These are phyloP conservation scores for Cryptococcus deneoformans DNA, from an alignment of 1,284 basidiomycete genomes.

Conservation along the genomic window DNA sequence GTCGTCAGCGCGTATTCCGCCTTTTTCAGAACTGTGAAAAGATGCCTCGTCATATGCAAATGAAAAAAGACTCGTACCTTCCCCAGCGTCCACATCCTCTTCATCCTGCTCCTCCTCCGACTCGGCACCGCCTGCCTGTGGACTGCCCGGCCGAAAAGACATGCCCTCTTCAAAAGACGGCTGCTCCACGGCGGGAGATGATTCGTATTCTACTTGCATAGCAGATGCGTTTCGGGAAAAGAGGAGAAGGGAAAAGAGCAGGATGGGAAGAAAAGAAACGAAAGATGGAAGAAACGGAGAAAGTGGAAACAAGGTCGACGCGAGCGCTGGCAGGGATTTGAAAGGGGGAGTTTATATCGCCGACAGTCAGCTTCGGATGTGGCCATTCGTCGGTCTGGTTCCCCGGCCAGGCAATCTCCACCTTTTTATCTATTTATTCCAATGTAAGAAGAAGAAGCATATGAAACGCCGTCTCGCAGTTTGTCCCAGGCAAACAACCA, in stretches of 20 bases:
- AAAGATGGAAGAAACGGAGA: background rate
- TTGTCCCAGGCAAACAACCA: no score
- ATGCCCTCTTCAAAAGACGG: conserved; percentile 1
- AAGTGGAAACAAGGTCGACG: no score
- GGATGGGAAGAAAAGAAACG: background rate
- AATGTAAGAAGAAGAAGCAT: no score
- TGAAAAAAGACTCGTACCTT: background rate
- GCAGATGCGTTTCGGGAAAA: background rate
- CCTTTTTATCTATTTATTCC: no score
- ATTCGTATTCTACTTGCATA: conserved; percentile 29
- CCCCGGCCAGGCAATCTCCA: no score
- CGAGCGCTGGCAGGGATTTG: no score
- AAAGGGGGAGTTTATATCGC: no score
- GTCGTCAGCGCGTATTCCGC: background rate
- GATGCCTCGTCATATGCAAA: background rate
- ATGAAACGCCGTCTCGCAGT: no score
- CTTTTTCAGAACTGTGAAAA: background rate
- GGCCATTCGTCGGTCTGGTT: no score
- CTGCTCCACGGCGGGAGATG: conserved; percentile 3
- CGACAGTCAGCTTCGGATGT: no score
- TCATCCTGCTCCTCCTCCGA: conserved; percentile 12
- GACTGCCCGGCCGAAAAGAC: conserved; percentile 8
- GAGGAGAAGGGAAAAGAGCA: background rate
- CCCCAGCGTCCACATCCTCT: conserved; percentile 8
- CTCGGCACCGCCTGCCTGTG: background rate